Conservation (phyloP, 805 yeast species). For the Wickerhamiella alocasiicola region DNA sequence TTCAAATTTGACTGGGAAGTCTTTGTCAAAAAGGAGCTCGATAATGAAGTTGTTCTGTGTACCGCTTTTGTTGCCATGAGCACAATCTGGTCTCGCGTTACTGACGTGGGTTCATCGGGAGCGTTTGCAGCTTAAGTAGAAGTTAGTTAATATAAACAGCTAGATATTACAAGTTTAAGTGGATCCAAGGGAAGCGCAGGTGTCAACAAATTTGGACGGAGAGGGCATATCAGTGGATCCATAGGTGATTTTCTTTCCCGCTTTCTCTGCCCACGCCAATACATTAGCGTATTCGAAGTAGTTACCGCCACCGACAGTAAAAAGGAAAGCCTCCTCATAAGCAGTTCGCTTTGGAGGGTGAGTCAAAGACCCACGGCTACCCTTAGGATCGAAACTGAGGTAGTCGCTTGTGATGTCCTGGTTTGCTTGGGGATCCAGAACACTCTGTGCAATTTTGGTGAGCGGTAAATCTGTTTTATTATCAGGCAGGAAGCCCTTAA, state of each 20-base stretch:
- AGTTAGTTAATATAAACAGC: not conserved
- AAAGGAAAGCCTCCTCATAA: slow-evolving; percentile 72
- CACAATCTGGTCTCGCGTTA: slow-evolving; percentile 55
- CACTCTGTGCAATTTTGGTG: slow-evolving; percentile 80
- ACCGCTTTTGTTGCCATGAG: slow-evolving; percentile 50
- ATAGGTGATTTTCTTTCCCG: slow-evolving; percentile 54
- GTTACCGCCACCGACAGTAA: slow-evolving; percentile 95
- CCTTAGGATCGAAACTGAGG: slow-evolving; percentile 76
- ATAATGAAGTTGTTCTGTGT: slow-evolving; percentile 40
- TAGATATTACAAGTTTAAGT: not conserved
- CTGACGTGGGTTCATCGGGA: slow-evolving; percentile 34
- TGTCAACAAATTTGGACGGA: slow-evolving; percentile 24
- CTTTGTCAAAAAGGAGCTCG: slow-evolving; percentile 38
- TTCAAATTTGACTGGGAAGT: slow-evolving; percentile 49
- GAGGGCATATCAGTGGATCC: slow-evolving; percentile 57
- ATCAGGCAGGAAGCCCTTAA: slow-evolving; percentile 77
- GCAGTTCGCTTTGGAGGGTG: slow-evolving; percentile 76
- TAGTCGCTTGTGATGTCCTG: slow-evolving; percentile 49
- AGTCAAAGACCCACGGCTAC: slow-evolving; percentile 77
- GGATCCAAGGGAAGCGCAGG: slow-evolving; percentile 26
- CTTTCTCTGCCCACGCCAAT: slow-evolving; percentile 63
- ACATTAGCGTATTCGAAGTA: slow-evolving; percentile 87
- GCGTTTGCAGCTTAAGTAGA: not conserved
- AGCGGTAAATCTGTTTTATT: slow-evolving; percentile 73
- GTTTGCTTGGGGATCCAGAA: slow-evolving; percentile 67